Percentiles rank a stretch among this genome's conserved stretches.
phyloP scores from a whole-genome alignment of 768 basidiomycete species.

The Candolleomyces efflorescens region DNA sequence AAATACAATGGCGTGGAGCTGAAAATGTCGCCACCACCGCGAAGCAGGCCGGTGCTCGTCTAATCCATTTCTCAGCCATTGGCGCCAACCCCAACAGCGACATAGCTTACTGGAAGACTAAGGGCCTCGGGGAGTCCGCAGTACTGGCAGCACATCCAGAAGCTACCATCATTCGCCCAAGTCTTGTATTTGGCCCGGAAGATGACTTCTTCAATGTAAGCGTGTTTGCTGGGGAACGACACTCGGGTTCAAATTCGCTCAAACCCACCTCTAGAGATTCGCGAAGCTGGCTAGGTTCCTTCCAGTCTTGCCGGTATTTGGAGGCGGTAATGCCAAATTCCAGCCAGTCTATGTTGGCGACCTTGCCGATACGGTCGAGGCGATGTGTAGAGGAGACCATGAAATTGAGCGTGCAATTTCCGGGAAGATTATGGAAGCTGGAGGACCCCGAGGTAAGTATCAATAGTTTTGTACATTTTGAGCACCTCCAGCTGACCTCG shows the following conservation, averaged over 20 bases:
- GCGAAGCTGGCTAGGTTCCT: conserved; percentile 53
- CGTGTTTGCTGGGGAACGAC: background rate
- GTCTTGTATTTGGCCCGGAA: conserved; percentile 71
- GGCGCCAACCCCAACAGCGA: conserved; percentile 58
- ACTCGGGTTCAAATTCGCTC: background rate
- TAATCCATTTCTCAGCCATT: conserved; percentile 70
- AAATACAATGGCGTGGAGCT: conserved; percentile 61
- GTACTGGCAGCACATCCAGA: conserved; percentile 41
- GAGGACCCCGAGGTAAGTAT: conserved; percentile 30
- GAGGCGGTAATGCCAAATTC: conserved; percentile 60
- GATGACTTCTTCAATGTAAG: conserved; percentile 73
- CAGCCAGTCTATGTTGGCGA: conserved; percentile 76
- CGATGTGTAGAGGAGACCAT: conserved; percentile 44
- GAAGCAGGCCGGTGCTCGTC: conserved; percentile 46
- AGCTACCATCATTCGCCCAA: conserved; percentile 66
- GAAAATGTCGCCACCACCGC: conserved; percentile 60
- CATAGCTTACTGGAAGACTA: conserved; percentile 59
- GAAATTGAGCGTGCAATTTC: conserved; percentile 38
- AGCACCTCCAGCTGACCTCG: background rate
- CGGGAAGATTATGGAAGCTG: conserved; percentile 48
- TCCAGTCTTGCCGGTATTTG: conserved; percentile 76
- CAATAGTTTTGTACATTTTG: background rate
- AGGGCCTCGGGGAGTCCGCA: conserved; percentile 56
- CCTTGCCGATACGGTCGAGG: conserved; percentile 56
- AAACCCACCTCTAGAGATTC: conserved; percentile 44